Evolutionary conservation across 1,284 basidiomycete genomes (phyloP).

Genomic region (Schizophyllum amplum): DNA sequence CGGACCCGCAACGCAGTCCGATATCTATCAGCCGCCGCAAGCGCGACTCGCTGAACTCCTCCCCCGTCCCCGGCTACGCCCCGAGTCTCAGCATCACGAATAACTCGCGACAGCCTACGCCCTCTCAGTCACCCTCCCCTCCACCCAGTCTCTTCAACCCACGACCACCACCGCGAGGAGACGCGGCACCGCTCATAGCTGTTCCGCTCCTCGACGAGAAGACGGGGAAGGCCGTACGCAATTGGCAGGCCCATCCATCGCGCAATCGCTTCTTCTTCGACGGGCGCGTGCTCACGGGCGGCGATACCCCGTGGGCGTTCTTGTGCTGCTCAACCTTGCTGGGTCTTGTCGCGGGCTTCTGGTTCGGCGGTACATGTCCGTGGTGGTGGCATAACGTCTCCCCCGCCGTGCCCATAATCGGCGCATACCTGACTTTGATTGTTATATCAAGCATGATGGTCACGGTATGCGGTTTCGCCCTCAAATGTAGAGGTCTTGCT

Average conservation of each 20-base stretch:
- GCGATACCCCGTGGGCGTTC: conserved; percentile 77
- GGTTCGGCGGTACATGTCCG: conserved; percentile 79
- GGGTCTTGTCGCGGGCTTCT: conserved; percentile 63
- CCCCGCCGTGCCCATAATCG: conserved; percentile 64
- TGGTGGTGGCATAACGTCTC: conserved; percentile 81
- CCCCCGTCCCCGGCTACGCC: conserved; percentile 31
- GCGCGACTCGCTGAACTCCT: conserved; percentile 11
- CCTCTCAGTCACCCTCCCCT: conserved; percentile 10
- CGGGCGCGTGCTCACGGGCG: conserved; percentile 74
- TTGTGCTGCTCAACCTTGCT: conserved; percentile 54
- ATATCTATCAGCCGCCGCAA: not conserved
- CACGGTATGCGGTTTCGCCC: conserved; percentile 43
- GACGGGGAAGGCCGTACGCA: conserved; percentile 36
- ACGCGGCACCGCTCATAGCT: conserved; percentile 33
- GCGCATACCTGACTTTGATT: conserved; percentile 71
- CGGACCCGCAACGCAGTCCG: conserved; percentile 13
- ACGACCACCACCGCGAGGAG: conserved; percentile 16
- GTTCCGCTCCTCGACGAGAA: conserved; percentile 36
- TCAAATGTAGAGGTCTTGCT: not conserved
- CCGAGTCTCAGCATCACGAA: conserved; percentile 15
- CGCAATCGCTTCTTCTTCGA: conserved; percentile 68
- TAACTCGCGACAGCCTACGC: not conserved
- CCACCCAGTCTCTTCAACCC: conserved; percentile 19
- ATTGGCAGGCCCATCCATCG: conserved; percentile 59
- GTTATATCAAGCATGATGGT: conserved; percentile 71